Percentiles rank a stretch among this genome's conserved stretches.
These are phyloP conservation scores for Fusarium redolens DNA, from an alignment of 2,329 filamentous ascomycete genomes.

Conservation along the genomic window DNA sequence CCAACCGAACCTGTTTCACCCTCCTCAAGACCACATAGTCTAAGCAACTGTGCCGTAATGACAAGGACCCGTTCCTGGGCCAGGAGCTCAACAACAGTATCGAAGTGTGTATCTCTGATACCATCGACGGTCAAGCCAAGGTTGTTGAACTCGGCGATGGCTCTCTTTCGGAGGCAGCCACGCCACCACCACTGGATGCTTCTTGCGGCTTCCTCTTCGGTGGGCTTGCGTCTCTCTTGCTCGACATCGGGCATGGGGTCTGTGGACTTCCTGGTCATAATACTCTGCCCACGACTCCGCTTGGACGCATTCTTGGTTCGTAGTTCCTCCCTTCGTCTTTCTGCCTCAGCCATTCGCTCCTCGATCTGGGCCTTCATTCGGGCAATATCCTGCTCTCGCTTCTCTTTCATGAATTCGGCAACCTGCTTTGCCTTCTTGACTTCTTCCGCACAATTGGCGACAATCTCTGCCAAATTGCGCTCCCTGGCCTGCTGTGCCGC, in stretches of 20 bases:
- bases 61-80: constrained; percentile 74
- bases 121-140: constrained; percentile 77
- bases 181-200: constrained; percentile 80
- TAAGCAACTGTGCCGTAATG: constrained; percentile 73
- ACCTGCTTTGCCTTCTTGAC: constrained; percentile 84
- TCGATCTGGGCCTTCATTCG: constrained; percentile 80
- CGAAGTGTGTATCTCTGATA: constrained; percentile 77
- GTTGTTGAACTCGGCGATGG: constrained; percentile 73
- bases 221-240: constrained; percentile 58
- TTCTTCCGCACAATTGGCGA: constrained; percentile 83
- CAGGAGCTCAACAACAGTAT: constrained; percentile 76
- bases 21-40: constrained; percentile 76
- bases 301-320: constrained; percentile 64
- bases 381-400: constrained; percentile 78
- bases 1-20: constrained; percentile 70
- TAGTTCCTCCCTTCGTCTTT: constrained; percentile 75
- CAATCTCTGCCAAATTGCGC: constrained; percentile 84
- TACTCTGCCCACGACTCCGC: constrained; percentile 65
- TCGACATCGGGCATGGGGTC: constrained; percentile 63
- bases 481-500: constrained; percentile 83
- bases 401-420: constrained; percentile 84
- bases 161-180: constrained; percentile 64
- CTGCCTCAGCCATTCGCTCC: constrained; percentile 81
- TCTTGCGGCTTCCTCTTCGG: constrained; percentile 70
- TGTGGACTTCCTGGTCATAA: constrained; percentile 61